These are phyloP conservation scores for Protea cynaroides DNA, from an alignment of 164 flowering plant species.

Conservation along the genomic window DNA sequence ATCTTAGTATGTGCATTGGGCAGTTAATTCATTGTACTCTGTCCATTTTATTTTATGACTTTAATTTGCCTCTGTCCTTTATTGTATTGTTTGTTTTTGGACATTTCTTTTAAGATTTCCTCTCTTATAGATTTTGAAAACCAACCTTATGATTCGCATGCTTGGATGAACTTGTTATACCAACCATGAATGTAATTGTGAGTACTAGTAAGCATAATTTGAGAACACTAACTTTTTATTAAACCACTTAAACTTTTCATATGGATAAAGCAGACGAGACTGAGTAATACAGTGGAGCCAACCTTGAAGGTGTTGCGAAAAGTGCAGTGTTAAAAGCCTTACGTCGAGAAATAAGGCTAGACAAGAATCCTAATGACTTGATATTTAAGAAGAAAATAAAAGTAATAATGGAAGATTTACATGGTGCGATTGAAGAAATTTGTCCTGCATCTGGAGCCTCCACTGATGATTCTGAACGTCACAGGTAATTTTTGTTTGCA, in stretches of 20 bases:
- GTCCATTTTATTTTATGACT: background rate
- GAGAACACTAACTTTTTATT: background rate
- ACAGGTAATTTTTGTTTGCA: conserved; percentile 49
- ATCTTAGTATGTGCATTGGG: conserved; percentile 51
- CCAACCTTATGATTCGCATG: background rate
- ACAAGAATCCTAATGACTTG: conserved; percentile 87
- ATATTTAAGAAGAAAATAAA: conserved; percentile 91
- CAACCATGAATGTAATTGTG: background rate
- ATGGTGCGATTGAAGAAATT: conserved; percentile 75
- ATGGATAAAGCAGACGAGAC: conserved; percentile 80
- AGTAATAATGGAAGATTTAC: conserved; percentile 90
- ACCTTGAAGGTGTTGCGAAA: conserved; percentile 98
- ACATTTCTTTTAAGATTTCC: too few relatives aligned
- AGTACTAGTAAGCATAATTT: background rate
- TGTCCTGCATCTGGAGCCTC: conserved; percentile 98
- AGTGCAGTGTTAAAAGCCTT: conserved; percentile 97
- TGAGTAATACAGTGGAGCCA: conserved; percentile 96
- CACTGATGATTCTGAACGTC: conserved; percentile 79
- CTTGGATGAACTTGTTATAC: background rate
- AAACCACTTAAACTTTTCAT: background rate
- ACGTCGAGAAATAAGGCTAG: conserved; percentile 78
- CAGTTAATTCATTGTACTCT: background rate
- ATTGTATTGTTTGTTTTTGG: too few relatives aligned
- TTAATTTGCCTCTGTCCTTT: background rate
- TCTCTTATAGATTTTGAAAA: too few relatives aligned